Base-by-base conservation (phyloP, 495 filamentous ascomycete species). In the Apiosordaria backusii region DNA sequence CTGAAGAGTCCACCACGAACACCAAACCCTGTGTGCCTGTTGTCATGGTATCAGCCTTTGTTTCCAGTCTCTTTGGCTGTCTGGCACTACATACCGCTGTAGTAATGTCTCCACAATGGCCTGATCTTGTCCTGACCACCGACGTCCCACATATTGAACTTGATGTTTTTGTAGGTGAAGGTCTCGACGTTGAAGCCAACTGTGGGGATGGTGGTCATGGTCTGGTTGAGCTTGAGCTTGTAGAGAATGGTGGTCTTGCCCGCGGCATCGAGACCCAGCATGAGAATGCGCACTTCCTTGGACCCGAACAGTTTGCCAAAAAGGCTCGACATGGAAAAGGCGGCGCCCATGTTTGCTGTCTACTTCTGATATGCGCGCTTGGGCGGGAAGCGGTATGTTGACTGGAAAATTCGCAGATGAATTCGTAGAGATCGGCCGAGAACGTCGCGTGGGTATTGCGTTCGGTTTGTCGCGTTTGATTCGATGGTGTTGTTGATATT, bases 171-270 rank as follows among this genome's bases (percentile, higher is more conserved):
- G 81, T 97, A 96, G 61, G 92, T 96, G 65, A 99, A 92, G n/a
- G 92, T 96, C 83, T 99, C 95, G 75, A 99, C 95, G 82, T 99
- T 99, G 84, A 99, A 99, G 64, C 95, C 96, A 72, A 98, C 95
- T 29, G 95, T 98, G 25, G 95, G 95, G 71, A 99, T 98, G n/a
- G 96, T 98, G 58, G 96, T 98, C 71, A 99, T 93, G 70, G 96
- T 91, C 78, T 97, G 93, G 76, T 96, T 92, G 68, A 98, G 88
- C 85, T 98, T 98, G 76, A 99, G 86, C 84, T 97, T 97, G 86
- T 99, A 99, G n/a, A 99, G 89, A 75, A 99, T 99, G 45, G 95
- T 99, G 24, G 95, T 99, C 85, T 99, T 99, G 79, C 95, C 95
- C 63, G 95, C 95, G 69, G 95, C 95, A 80, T 99, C 95, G 64